Evolutionary conservation across 1,284 basidiomycete genomes (phyloP), one percentile per base, ranked within the genome.

Genomic region (Ustilago loliicola): DNA sequence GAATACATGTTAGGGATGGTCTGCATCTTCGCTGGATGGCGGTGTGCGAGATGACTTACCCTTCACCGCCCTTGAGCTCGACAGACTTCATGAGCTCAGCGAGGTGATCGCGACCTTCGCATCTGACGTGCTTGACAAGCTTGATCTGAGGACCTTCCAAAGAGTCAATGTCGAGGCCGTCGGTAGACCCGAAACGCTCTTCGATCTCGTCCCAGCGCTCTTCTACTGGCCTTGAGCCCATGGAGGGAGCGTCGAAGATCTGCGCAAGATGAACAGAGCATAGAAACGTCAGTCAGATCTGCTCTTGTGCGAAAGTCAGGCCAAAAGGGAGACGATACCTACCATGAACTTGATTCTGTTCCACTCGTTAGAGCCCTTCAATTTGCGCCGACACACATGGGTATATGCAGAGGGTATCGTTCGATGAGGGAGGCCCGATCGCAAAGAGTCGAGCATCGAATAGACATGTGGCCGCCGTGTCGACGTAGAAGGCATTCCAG

Each of bases 181-280:
- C 59, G 83, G 88, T 59, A 9, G 88, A 86, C 2, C 89, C 89
- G 77, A 91, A 91, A 0, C 88, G 87, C 54, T 87, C 85, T 63
- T 89, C 83, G 34, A 92, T 86, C 52, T 87, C 87, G 0, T 85
- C 86, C 61, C 90, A 86, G 6, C 91, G 89, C 7, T 89, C 88
- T 82, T 92, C 91, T 72, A 92, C 91, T 0, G 89, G 87, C 42
- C 88, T 83, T 1, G 87, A 75, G 7, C 87, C 88, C 25, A 87
- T 86, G 2, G 90, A 91, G 1, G 91, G 91, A n/a, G 91, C 88
- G 81, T 92, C 91, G 75, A 92, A 92, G 54, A 91, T 88, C 90
- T 91, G 45, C 15, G 25, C 32, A 48, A 11, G 25, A 9, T 1
- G 21, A 40, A 9, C 32, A 23, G 48, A 10, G 25, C 9, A 56